Base-by-base conservation (phyloP, 2,329 filamentous ascomycete genomes). In the Ophidiomyces ophidiicola region DNA sequence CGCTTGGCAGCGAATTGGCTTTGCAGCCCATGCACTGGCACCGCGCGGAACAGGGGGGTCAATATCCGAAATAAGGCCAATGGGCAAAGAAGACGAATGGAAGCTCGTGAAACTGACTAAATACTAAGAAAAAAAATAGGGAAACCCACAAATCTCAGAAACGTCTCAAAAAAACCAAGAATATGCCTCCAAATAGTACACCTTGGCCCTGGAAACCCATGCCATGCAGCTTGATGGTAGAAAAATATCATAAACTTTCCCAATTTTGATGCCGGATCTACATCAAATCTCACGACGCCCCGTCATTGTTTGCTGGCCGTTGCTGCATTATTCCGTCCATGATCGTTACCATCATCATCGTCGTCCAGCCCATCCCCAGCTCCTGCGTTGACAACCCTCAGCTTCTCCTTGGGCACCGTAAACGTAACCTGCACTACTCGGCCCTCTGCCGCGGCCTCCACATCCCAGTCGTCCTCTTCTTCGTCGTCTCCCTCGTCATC, bases 331-430 rank as follows among this genome's bases (percentile, higher is more conserved):
- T 26, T 12, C 14, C 20, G 38, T 30, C 14, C 25, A n/a, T 38
- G 17, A 35, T 25, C 25, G 31, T 41, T 31, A 25, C 30, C 36
- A 17, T 43, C 39, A 42, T 43, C 41, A 15, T 47, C 43, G 14
- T 49, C 46, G 35, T 53, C 51, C 32, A 59, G 57, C 39, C 53
- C 44, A 43, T 62, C 59, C 3, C 53, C 47, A n/a, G 51, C 54
- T 3, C 56, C 80, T 36, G 74, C 79, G 57, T 96, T 96, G 14
- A 94, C 88, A n/a, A 96, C 86, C 18, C 88, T 68, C 46, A 96
- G 62, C 50, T 77, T 76, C 59, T 88, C 81, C 57, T 80, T 85
- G 2, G 90, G 88, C 44, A 94, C 85, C 0, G 88, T 94, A 59
- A 94, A 96, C 74, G 93, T 90, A 53, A 85, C 74, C 58, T 87